phyloP scores from a whole-genome alignment of 2,329 filamentous ascomycete genomes.

The Fusarium pininemorale region DNA sequence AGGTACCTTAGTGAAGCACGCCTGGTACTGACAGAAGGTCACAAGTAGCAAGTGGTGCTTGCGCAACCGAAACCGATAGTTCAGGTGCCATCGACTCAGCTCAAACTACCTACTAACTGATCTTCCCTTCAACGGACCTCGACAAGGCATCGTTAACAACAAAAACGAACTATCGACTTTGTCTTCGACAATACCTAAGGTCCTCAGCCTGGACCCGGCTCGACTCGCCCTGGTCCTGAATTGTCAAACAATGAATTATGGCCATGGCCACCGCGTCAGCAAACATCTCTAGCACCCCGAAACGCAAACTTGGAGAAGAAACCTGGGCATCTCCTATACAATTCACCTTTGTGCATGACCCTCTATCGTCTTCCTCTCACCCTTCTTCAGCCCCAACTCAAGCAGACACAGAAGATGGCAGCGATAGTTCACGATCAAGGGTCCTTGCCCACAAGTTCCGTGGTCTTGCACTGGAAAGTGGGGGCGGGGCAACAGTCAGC shows the following conservation, averaged over 20 bases:
- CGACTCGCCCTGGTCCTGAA: not conserved
- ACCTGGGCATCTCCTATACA: conserved; percentile 47
- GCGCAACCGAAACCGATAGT: conserved; percentile 21
- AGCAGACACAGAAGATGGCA: conserved; percentile 54
- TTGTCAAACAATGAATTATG: conserved; percentile 33
- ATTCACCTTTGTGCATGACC: conserved; percentile 63
- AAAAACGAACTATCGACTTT: not conserved
- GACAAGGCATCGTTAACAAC: not conserved
- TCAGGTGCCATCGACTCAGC: not conserved
- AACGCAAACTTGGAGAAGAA: conserved; percentile 57
- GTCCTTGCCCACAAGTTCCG: conserved; percentile 61
- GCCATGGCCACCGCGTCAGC: conserved; percentile 38
- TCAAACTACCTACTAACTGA: not conserved
- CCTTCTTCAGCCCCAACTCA: conserved; percentile 35
- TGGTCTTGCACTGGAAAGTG: conserved; percentile 58
- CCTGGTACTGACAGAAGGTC: not conserved
- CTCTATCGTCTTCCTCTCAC: conserved; percentile 32
- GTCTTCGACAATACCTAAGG: not conserved
- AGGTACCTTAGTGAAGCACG: not conserved
- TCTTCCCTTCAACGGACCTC: conserved; percentile 3
- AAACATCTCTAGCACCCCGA: conserved; percentile 52
- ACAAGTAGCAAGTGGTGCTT: conserved; percentile 27
- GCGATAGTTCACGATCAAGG: conserved; percentile 61
- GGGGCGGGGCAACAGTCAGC: conserved; percentile 54
- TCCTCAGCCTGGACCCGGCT: not conserved